Percentiles rank a stretch among this genome's conserved stretches.
phyloP scores from a whole-genome alignment of 1,284 basidiomycete species.

The Trichosporon coremiiforme region DNA sequence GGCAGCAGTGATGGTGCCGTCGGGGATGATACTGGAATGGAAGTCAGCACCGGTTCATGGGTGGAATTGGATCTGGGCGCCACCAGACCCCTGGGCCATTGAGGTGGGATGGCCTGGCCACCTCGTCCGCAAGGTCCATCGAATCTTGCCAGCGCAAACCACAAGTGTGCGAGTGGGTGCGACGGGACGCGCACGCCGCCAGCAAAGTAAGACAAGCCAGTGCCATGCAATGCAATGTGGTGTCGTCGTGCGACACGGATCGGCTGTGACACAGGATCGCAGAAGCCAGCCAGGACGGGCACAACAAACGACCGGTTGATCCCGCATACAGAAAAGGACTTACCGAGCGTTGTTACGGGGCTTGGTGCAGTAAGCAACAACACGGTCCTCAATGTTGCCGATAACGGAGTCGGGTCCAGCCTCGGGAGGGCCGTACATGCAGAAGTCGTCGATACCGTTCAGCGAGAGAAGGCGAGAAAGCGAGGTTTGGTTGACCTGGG shows the following conservation, averaged over 20 bases:
- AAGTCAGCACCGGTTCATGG: slow-evolving; percentile 11
- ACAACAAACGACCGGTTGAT: background rate
- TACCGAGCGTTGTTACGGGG: slow-evolving; percentile 46
- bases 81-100: background rate
- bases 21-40: slow-evolving; percentile 50
- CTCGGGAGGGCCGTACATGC: slow-evolving; percentile 51
- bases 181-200: background rate
- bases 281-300: background rate
- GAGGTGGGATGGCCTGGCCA: background rate
- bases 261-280: background rate
- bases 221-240: background rate
- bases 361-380: slow-evolving; percentile 53
- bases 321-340: slow-evolving; percentile 20
- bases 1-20: slow-evolving; percentile 51
- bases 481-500: slow-evolving; percentile 54
- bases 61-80: background rate
- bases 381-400: slow-evolving; percentile 52
- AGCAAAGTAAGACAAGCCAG: background rate
- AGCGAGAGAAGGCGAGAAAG: slow-evolving; percentile 50
- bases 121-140: background rate
- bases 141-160: background rate
- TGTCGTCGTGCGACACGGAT: background rate
- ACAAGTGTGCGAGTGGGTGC: background rate
- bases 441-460: slow-evolving; percentile 56
- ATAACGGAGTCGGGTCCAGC: slow-evolving; percentile 47